These are phyloP conservation scores for Boletales sp. DNA, from an alignment of 768 basidiomycete species.

Conservation along the genomic window DNA sequence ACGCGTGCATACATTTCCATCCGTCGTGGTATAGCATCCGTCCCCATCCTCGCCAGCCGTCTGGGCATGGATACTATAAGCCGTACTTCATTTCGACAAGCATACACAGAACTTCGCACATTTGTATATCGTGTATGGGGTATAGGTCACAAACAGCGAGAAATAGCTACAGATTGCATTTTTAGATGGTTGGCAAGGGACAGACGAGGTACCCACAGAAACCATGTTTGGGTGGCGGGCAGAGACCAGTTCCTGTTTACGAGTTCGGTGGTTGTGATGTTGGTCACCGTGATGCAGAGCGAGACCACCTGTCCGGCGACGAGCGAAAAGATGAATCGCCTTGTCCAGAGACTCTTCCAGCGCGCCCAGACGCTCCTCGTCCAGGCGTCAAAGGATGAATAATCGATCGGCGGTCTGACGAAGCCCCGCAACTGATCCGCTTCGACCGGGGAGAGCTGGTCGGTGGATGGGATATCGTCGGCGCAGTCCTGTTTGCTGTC, in stretches of 20 bases:
- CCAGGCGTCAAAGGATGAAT: constrained; percentile 57
- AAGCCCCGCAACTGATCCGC: background rate
- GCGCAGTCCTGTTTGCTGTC: constrained; percentile 21
- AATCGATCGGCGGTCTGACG: constrained; percentile 61
- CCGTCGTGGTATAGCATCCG: constrained; percentile 69
- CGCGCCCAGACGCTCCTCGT: constrained; percentile 48
- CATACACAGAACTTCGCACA: constrained; percentile 44
- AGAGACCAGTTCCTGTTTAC: constrained; percentile 64
- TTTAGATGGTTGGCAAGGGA: background rate
- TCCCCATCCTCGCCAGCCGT: constrained; percentile 84
- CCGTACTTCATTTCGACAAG: background rate
- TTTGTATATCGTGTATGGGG: constrained; percentile 86
- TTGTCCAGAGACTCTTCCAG: constrained; percentile 77
- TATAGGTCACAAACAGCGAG: constrained; percentile 69
- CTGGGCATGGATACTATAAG: constrained; percentile 32
- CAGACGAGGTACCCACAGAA: constrained; percentile 53
- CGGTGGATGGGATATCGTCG: constrained; percentile 8
- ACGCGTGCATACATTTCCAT: constrained; percentile 70
- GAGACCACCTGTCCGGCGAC: constrained; percentile 81
- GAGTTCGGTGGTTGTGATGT: constrained; percentile 80
- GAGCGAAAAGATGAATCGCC: constrained; percentile 63
- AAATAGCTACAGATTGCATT: constrained; percentile 56
- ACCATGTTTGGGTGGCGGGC: constrained; percentile 80
- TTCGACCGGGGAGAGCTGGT: background rate
- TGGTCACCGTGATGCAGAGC: constrained; percentile 86